Base-by-base conservation (phyloP, 2,329 filamentous ascomycete species). In the Exophiala viscosa region DNA sequence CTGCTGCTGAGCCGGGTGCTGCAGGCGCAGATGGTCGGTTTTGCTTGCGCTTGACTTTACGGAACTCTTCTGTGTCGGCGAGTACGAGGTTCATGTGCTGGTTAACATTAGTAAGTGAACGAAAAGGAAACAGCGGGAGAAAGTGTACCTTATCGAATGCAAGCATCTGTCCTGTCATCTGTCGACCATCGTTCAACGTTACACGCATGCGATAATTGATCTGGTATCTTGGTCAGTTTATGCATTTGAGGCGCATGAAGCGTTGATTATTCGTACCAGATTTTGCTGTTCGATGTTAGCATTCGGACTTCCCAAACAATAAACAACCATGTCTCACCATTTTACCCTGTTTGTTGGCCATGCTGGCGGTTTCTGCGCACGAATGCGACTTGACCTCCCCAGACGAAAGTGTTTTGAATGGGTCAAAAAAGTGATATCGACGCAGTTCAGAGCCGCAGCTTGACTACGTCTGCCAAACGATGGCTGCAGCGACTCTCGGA, bases 141-240 rank as follows among this genome's bases (percentile, higher is more conserved):
- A 17, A 34, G 49, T 34, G 56, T 41, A 92, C 90, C 83, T 97
- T 97, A 74, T 99, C 93, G 67, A 97, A 99, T 49, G 93, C 93
- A 63, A 99, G 83, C 89, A 99, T 96, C 73, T 97, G 90, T 58
- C 91, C 93, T 36, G 90, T 91, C 85, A 99, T 95, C 73, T 96
- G 90, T 67, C 93, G 86, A 61, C 90, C 90, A 76, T 99, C 93
- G 68, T 89, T 90, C 71, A 99, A 81, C 51, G 91, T 97, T 61
- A 96, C 87, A 70, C 92, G 87, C 91, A 99, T 97, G 74, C 92
- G 90, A 80, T 95, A 97, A 79, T 99, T 97, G 81, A 99, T 95
- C 93, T 97, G 60, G 17, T 40, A n/a, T 42, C 39, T 50, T 6
- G 28, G 40, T 55, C 41, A 50, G 45, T 49, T 15, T 40, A 20